phyloP scores from a whole-genome alignment of 2,329 filamentous ascomycete genomes.

The Pochonia chlamydosporia region DNA sequence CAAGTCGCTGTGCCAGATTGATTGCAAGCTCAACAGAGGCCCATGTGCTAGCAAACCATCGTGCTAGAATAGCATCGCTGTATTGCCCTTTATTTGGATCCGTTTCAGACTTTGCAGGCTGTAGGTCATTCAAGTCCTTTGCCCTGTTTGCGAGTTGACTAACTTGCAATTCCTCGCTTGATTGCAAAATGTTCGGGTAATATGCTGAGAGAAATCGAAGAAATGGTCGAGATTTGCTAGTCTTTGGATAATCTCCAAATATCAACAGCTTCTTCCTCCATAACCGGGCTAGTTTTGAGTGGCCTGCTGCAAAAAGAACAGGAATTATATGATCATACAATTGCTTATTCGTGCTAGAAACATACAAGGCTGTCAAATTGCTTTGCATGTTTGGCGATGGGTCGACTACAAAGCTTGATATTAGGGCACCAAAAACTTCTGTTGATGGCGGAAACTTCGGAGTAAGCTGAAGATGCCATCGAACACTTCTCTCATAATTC shows the following conservation, averaged over 20 bases:
- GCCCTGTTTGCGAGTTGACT: constrained; percentile 2
- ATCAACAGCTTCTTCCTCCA: constrained; percentile 41
- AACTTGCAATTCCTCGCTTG: constrained; percentile 27
- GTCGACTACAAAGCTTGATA: constrained; percentile 37
- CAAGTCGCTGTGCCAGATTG: constrained; percentile 62
- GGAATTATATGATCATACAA: constrained; percentile 50
- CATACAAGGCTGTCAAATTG: constrained; percentile 40
- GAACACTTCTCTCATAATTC: constrained; percentile 31
- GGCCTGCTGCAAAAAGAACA: constrained; percentile 41
- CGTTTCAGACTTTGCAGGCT: background rate
- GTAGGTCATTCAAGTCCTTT: background rate
- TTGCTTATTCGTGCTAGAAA: constrained; percentile 32
- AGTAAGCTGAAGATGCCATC: constrained; percentile 43
- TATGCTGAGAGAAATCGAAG: constrained; percentile 42
- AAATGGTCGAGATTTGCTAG: constrained; percentile 38
- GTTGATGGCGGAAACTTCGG: constrained; percentile 35
- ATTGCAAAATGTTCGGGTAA: constrained; percentile 33
- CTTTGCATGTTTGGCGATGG: constrained; percentile 29
- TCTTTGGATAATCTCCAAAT: constrained; percentile 36
- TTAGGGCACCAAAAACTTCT: constrained; percentile 34
- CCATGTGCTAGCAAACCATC: constrained; percentile 69
- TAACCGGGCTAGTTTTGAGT: constrained; percentile 34
- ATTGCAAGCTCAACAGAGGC: constrained; percentile 69
- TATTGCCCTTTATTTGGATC: constrained; percentile 15
- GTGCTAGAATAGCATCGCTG: constrained; percentile 59